Base-by-base conservation (phyloP, 1,139 yeast species). In the Sugiyamaella novakii region DNA sequence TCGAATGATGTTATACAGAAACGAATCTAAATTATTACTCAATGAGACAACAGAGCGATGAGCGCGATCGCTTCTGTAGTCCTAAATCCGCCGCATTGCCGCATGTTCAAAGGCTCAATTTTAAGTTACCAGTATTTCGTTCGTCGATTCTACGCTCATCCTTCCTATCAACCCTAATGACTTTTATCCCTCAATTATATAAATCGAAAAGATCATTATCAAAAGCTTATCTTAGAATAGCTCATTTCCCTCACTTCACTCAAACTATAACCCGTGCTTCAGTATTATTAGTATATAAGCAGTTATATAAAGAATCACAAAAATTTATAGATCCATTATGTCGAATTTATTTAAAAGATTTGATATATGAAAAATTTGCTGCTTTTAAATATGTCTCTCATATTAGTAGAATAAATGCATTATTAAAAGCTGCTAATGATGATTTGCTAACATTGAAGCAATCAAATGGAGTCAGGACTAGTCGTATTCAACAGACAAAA, bases 251-350 rank as follows among this genome's bases (percentile, higher is more conserved):
- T 6, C 61, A 57, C 31, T 59, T 47, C 41, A 46, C 52, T 8
- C 34, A 49, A 27, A 27, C 15, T 10, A 21, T 21, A 7, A 53
- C 62, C 5, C 46, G 53, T 11, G 1, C 34, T 6, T 25, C 30
- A 8, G 59, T 56, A 1, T 45, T 60, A 22, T 7, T 35, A 6
- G 28, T 51, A 19, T 61, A 59, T 42, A 50, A 51, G 17, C 51
- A 39, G 28, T 51, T 59, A 3, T 39, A 41, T 14, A 50, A 54
- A 7, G 54, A 55, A 22, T 42, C 52, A 7, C 34, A 43, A 7
- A 29, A 29, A 36, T 55, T 55, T 27, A 38, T 55, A 22, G 63
- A 60, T 28, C 62, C 62, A n/a, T 41, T 58, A 17, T 52, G 59
- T 38, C 56, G 63, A 14, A 28, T 24, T n/a, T 56, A 46, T 38